Evolutionary conservation across 148 eudicot species (phyloP).

Genomic region (Dysphania ambrosioides): DNA sequence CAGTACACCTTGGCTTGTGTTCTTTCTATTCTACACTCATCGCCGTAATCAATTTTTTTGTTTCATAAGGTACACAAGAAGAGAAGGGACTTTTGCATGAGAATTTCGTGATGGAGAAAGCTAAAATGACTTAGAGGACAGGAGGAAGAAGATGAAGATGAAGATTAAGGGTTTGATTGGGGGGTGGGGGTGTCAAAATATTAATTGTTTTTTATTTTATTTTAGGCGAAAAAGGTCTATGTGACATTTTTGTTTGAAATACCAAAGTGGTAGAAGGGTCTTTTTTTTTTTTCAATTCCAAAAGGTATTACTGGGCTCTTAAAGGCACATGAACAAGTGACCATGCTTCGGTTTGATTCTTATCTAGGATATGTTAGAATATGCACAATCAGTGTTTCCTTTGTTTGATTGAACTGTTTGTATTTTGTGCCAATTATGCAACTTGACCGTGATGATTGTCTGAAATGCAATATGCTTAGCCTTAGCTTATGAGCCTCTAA

Average conservation of each 20-base stretch:
- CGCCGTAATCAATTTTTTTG: constrained; percentile 1
- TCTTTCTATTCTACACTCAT: background rate
- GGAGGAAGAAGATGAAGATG: too few species aligned
- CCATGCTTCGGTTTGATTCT: background rate
- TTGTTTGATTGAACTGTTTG: background rate
- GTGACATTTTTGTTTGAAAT: too few species aligned
- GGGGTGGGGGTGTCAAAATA: too few species aligned
- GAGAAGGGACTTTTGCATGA: constrained; percentile 8
- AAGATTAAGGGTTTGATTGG: background rate
- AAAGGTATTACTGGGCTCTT: background rate
- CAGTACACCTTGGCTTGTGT: background rate
- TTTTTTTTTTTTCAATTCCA: background rate
- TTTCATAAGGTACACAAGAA: constrained; percentile 13
- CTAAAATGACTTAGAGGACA: constrained; percentile 12
- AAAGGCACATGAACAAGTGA: background rate
- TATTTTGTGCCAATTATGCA: background rate
- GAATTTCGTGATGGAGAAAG: constrained; percentile 1
- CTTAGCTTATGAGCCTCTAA: background rate
- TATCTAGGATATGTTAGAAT: background rate
- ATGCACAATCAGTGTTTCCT: background rate
- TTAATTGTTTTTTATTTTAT: too few species aligned
- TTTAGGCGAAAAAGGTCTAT: too few species aligned
- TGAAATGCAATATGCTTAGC: background rate
- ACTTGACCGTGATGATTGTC: background rate
- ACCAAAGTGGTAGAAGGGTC: background rate